These are phyloP conservation scores for Neurospora sp. DNA, from an alignment of 2,329 filamentous ascomycete genomes.

Conservation along the genomic window DNA sequence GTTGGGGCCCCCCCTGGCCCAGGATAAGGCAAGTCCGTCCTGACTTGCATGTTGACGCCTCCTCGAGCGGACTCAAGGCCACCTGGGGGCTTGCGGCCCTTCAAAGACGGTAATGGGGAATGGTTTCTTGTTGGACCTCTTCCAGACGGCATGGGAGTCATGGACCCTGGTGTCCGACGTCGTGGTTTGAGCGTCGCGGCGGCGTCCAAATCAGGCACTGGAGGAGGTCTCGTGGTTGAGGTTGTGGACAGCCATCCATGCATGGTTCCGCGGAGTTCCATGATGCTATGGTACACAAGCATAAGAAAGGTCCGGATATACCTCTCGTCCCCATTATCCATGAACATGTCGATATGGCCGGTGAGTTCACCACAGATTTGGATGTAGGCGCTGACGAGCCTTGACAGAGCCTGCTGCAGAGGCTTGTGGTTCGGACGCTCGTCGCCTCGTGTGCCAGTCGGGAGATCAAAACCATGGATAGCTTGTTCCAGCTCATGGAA, in stretches of 20 bases:
- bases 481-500: conserved; percentile 56
- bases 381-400: conserved; percentile 53
- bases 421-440: conserved; percentile 36
- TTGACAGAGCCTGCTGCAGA: conserved; percentile 51
- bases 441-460: conserved; percentile 12
- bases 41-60: conserved; percentile 8
- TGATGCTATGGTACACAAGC: conserved; percentile 55
- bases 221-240: background rate
- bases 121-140: background rate
- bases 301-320: conserved; percentile 55
- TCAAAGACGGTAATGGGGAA: background rate
- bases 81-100: background rate
- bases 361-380: conserved; percentile 53
- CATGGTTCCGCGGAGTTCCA: conserved; percentile 48
- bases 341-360: conserved; percentile 51
- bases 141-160: background rate
- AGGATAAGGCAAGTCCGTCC: conserved; percentile 31
- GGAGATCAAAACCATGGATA: conserved; percentile 46
- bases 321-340: conserved; percentile 53
- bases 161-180: background rate
- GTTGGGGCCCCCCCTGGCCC: conserved; percentile 23
- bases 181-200: background rate
- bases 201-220: background rate
- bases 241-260: conserved; percentile 1
- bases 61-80: background rate